Conservation (phyloP, 2,329 filamentous ascomycete species). For the Colletotrichum sp. region DNA sequence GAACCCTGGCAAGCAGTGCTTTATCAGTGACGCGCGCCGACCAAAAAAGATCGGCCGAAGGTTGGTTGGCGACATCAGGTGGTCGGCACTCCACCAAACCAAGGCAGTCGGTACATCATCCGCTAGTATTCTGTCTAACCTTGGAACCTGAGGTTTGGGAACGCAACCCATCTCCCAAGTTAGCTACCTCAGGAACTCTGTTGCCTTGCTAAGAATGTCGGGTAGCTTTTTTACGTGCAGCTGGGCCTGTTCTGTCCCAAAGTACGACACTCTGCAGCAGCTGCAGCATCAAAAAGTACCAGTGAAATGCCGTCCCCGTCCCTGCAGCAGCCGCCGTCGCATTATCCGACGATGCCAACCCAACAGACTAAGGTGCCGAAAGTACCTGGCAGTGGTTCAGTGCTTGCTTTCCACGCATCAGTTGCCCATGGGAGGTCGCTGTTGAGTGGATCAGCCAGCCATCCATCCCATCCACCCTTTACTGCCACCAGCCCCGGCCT, state of each 20-base stretch:
- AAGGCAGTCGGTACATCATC: neutral
- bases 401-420: neutral
- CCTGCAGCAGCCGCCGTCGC: neutral
- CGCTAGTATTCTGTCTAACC: neutral
- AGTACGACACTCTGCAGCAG: neutral
- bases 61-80: slow-evolving; percentile 5
- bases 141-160: neutral
- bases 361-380: neutral
- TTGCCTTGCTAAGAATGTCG: neutral
- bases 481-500: neutral
- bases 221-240: neutral
- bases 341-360: neutral
- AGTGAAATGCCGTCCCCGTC: neutral
- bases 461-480: neutral
- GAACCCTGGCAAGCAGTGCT: slow-evolving; percentile 9
- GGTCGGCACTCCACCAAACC: neutral
- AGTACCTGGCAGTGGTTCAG: neutral
- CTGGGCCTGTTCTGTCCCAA: neutral
- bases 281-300: neutral
- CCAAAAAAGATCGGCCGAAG: slow-evolving; percentile 8
- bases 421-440: neutral
- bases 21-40: slow-evolving; percentile 18
- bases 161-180: neutral
- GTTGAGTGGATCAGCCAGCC: neutral
- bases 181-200: neutral